Evolutionary conservation across 495 filamentous ascomycete genomes (phyloP), one percentile per base, ranked within the genome.

Genomic region (Neurospora sublineolata): DNA sequence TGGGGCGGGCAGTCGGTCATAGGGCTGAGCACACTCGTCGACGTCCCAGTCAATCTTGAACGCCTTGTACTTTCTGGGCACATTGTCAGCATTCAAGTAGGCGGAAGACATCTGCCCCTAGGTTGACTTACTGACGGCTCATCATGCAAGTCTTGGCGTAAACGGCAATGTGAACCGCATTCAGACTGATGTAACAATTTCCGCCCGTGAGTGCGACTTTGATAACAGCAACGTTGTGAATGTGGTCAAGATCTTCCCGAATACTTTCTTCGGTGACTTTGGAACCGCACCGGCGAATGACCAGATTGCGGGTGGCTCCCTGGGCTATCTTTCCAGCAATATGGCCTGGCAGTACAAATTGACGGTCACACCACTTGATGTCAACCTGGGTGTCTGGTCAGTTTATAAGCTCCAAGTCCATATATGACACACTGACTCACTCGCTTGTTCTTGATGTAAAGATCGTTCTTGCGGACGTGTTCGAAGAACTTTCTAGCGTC

Each of bases 71-170:
- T 82, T 83, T 12, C 83, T 84, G 44, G 30, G 68, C 3, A 9
- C 7, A 11, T 9, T 30, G 71, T 78, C 37, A 77, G 60, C 40
- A 67, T 68, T 20, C 12, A 37, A 10, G 20, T 41, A 73, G 64
- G 38, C 67, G 68, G 52, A 30, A 12, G 11, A 42, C 68, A 7
- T 0, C 0, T 30, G n/a, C 7, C 4, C 58, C 11, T 18, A 20
- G 20, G 20, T 5, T 36, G 7, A 75, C 82, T 72, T 80, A 85
- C 76, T 80, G 77, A 18, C 92, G 84, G 73, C 90, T 93, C 86
- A 91, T 89, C 88, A 96, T 90, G 80, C 92, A 95, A 7, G 87
- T 90, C 14, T 88, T 84, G 14, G 92, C 91, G 76, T 90, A 92
- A 27, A 92, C 84, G 0, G 92, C 90, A 73, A 90, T 90, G 79